These are phyloP conservation scores for Russula sp. DNA, from an alignment of 768 basidiomycete species.

Conservation along the genomic window DNA sequence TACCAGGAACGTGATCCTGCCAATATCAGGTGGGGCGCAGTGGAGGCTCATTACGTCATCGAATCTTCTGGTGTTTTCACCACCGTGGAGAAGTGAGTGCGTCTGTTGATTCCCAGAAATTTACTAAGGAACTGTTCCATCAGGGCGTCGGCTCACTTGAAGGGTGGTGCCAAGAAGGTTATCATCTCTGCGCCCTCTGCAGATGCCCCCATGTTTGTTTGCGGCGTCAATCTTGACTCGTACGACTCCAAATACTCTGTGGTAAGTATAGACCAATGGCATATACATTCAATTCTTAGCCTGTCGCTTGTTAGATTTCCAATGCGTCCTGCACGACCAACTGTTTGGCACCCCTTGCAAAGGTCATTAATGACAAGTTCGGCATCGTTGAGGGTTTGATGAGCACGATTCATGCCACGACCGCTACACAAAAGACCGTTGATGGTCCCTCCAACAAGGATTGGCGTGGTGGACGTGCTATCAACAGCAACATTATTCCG, in stretches of 20 bases:
- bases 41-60: slow-evolving; percentile 89
- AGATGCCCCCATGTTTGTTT: slow-evolving; percentile 93
- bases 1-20: slow-evolving; percentile 86
- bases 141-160: slow-evolving; percentile 87
- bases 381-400: slow-evolving; percentile 96
- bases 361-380: slow-evolving; percentile 96
- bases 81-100: slow-evolving; percentile 75
- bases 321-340: slow-evolving; percentile 99
- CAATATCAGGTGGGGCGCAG: slow-evolving; percentile 75
- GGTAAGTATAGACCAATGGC: slow-evolving; percentile 44
- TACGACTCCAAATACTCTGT: slow-evolving; percentile 90
- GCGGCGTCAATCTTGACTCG: slow-evolving; percentile 90
- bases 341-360: slow-evolving; percentile 98
- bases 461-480: slow-evolving; percentile 96
- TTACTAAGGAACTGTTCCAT: not conserved
- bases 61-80: slow-evolving; percentile 99
- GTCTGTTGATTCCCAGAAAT: not conserved
- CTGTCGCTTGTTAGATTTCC: slow-evolving; percentile 59
- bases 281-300: not conserved
- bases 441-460: slow-evolving; percentile 95
- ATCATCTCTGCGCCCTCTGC: slow-evolving; percentile 99
- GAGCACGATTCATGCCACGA: slow-evolving; percentile 98
- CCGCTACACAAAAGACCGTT: slow-evolving; percentile 93
- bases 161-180: slow-evolving; percentile 99
- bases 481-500: slow-evolving; percentile 98